phyloP scores from a whole-genome alignment of 192 early-diverging fungal species.

The Coemansia sp. region DNA sequence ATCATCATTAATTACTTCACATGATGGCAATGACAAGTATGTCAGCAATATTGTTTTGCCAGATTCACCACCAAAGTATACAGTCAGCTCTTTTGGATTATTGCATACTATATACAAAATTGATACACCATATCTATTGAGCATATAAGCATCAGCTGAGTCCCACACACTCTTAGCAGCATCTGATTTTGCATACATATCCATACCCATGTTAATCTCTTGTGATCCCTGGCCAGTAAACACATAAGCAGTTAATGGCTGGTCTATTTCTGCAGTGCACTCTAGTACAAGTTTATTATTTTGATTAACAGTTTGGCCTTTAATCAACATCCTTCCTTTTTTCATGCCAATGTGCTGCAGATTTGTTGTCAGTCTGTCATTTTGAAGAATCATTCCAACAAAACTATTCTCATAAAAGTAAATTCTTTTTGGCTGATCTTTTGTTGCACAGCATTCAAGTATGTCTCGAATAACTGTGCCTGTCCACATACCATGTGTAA shows the following conservation, averaged over 20 bases:
- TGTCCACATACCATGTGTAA: conserved; percentile 97
- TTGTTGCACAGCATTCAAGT: conserved; percentile 84
- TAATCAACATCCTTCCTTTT: conserved; percentile 89
- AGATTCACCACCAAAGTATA: conserved; percentile 82
- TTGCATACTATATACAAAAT: conserved; percentile 85
- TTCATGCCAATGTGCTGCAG: conserved; percentile 89
- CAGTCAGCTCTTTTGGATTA: conserved; percentile 63
- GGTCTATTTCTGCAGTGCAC: conserved; percentile 85
- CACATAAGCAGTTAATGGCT: conserved; percentile 84
- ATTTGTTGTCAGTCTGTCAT: conserved; percentile 76
- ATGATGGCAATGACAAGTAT: too few relatives aligned
- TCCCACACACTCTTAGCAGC: conserved; percentile 90
- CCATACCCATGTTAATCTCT: conserved; percentile 94
- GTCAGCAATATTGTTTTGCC: conserved; percentile 81
- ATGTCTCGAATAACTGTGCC: conserved; percentile 83
- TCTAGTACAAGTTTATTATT: conserved; percentile 65
- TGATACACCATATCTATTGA: conserved; percentile 78
- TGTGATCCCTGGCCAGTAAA: too few relatives aligned
- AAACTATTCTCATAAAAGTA: conserved; percentile 76
- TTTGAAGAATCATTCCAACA: conserved; percentile 85
- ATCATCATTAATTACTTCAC: conserved; percentile 69
- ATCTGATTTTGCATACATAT: conserved; percentile 74
- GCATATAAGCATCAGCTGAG: conserved; percentile 80
- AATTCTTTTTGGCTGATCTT: conserved; percentile 81
- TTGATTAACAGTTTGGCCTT: conserved; percentile 76